Conservation (phyloP, 116 monocot genomes). For the Thalassia testudinum region DNA sequence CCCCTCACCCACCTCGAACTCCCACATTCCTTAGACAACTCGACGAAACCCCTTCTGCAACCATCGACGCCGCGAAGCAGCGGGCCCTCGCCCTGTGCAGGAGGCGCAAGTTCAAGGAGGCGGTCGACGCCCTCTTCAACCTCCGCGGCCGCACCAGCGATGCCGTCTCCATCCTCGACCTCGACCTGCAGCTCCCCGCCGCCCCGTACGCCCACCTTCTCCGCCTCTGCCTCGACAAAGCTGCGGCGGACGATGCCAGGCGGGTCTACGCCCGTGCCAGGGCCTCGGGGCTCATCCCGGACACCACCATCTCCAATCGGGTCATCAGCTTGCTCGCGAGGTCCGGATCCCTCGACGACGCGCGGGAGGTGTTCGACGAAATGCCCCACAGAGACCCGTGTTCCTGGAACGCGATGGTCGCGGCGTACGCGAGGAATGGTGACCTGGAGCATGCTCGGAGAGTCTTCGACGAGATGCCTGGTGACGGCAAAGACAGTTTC, state of each 20-base stretch:
- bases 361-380: constrained; percentile 10
- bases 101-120: constrained; percentile 2
- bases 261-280: constrained; percentile 1
- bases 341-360: constrained; percentile 2
- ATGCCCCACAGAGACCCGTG: constrained; percentile 15
- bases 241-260: constrained; percentile 7
- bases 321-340: constrained; percentile 7
- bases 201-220: neutral
- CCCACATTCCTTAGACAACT: constrained; percentile 4
- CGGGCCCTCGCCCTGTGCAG: constrained; percentile 1
- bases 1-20: neutral
- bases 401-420: constrained; percentile 41
- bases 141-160: neutral
- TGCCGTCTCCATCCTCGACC: neutral
- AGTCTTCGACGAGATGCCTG: constrained; percentile 50
- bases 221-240: constrained; percentile 8
- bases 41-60: neutral
- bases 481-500: constrained; percentile 44
- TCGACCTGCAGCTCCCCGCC: neutral
- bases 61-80: neutral
- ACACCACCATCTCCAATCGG: constrained; percentile 5
- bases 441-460: constrained; percentile 21
- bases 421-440: constrained; percentile 25
- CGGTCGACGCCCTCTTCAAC: neutral
- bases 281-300: constrained; percentile 7